A percentile compares a stretch with the other conserved stretches of the same genome.
These are phyloP conservation scores for Ophiostoma quercus DNA, from an alignment of 2,329 filamentous ascomycete species.

Conservation along the genomic window DNA sequence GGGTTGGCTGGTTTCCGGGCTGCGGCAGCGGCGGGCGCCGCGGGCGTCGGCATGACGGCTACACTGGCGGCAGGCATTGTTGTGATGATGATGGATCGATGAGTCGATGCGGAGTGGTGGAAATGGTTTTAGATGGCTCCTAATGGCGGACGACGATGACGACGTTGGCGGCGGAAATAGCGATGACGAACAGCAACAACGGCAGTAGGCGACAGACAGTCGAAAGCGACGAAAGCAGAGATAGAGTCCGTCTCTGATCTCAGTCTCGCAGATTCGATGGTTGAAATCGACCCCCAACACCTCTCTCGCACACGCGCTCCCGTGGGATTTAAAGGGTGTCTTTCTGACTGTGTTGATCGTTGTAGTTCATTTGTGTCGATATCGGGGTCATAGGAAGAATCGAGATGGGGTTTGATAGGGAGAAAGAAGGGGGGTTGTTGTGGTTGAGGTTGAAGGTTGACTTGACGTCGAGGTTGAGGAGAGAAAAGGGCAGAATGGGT, in stretches of 20 bases:
- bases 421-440: conserved; percentile 15
- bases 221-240: conserved; percentile 30
- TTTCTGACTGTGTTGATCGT: conserved; percentile 47
- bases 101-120: not conserved
- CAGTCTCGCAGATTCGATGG: conserved; percentile 44
- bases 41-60: conserved; percentile 58
- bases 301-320: conserved; percentile 60
- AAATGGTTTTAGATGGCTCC: not conserved
- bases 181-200: conserved; percentile 29
- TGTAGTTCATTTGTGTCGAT: conserved; percentile 50
- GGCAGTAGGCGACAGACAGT: conserved; percentile 29
- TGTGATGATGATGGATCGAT: conserved; percentile 31
- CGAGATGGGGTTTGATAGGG: conserved; percentile 30
- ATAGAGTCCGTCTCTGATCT: conserved; percentile 34
- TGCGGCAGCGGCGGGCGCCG: conserved; percentile 57
- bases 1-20: conserved; percentile 70
- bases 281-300: conserved; percentile 52
- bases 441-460: conserved; percentile 11
- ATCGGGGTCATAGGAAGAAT: conserved; percentile 52
- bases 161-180: conserved; percentile 27
- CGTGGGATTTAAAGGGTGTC: conserved; percentile 68
- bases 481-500: conserved; percentile 19
- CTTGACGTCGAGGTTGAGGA: conserved; percentile 7
- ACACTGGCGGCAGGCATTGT: conserved; percentile 67
- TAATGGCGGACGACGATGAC: conserved; percentile 28